Evolutionary conservation across 2,329 filamentous ascomycete species (phyloP), one percentile per base, ranked within the genome.

Genomic region (Cladosporium sp.): DNA sequence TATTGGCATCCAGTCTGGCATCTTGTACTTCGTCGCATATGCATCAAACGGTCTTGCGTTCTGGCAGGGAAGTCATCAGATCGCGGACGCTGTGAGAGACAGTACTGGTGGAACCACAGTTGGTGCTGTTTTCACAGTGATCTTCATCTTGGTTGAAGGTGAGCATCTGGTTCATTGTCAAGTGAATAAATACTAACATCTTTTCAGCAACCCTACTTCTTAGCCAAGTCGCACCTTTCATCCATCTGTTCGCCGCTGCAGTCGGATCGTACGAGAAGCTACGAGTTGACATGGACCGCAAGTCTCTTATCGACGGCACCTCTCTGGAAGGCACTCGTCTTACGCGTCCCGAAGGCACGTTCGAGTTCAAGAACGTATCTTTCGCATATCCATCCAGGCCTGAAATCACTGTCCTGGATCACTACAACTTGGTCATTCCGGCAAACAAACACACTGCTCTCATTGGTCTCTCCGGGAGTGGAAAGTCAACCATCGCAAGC

Each of bases 401-500:
- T 0, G 66, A 72, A 1, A 71, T 72, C 39, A 59, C 51, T 0
- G 80, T 89, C 0, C 73, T 96, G 1, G 73, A 75, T 6, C 72
- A 80, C 18, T 66, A 95, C 15, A 82, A 75, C n/a, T 71, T 96
- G 6, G 72, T 69, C 0, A 80, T 96, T 43, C 64, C 73, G 1
- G 67, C 78, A 0, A 83, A 84, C 19, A 82, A 79, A 3, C 87
- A 82, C 58, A 84, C 84, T 0, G 89, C 88, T 2, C 82, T 97
- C 15, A 89, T 95, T 2, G 91, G 92, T 1, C 72, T 80, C 1
- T 96, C 90, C 0, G 92, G 93, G 0, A 88, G 86, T 13, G 92
- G 93, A 1, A 97, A 99, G 70, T 91, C 86, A 12, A 96, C 92
- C 0, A 76, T 96, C 30, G 78, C 86, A 1, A 80, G 85, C 0